A percentile compares a stretch with the other conserved stretches of the same genome.
These are phyloP conservation scores for Diutina mesorugosa DNA, from an alignment of 1,139 yeast genomes.

Conservation along the genomic window DNA sequence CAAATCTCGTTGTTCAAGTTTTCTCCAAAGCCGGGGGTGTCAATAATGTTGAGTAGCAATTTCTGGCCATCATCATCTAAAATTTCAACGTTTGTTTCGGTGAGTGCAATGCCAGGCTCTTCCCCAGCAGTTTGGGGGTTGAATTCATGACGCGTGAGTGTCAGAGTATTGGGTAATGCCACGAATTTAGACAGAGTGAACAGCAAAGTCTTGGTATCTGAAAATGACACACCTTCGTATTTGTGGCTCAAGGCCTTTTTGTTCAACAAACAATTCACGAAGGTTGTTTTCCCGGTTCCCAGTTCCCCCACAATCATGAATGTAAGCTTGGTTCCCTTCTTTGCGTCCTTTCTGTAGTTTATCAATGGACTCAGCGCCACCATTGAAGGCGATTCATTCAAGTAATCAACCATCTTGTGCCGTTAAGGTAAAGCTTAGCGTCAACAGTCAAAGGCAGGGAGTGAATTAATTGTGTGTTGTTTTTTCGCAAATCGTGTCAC, in stretches of 20 bases:
- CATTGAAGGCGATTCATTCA: constrained; percentile 23
- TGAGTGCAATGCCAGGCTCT: constrained; percentile 50
- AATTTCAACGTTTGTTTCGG: constrained; percentile 58
- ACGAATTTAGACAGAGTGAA: constrained; percentile 29
- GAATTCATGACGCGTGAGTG: constrained; percentile 28
- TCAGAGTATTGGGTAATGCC: constrained; percentile 33
- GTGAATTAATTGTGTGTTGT: background rate
- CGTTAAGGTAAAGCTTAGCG: background rate
- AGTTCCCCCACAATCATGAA: constrained; percentile 17
- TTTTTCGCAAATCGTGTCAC: background rate
- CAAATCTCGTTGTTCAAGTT: constrained; percentile 50
- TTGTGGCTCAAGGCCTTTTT: constrained; percentile 48
- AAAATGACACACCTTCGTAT: constrained; percentile 20
- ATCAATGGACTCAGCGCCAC: constrained; percentile 31
- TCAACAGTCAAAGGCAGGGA: background rate
- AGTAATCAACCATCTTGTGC: constrained; percentile 11
- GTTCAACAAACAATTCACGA: constrained; percentile 41
- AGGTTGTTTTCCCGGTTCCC: constrained; percentile 18
- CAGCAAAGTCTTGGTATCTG: constrained; percentile 36
- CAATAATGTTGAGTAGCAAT: constrained; percentile 48
- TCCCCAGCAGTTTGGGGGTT: constrained; percentile 32
- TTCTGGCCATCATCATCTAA: constrained; percentile 69
- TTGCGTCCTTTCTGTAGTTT: constrained; percentile 55
- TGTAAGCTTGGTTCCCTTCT: constrained; percentile 68
- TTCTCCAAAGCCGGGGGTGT: constrained; percentile 74